Evolutionary conservation across 2,329 filamentous ascomycete genomes (phyloP).

Genomic region (Aspergillus brasiliensis): DNA sequence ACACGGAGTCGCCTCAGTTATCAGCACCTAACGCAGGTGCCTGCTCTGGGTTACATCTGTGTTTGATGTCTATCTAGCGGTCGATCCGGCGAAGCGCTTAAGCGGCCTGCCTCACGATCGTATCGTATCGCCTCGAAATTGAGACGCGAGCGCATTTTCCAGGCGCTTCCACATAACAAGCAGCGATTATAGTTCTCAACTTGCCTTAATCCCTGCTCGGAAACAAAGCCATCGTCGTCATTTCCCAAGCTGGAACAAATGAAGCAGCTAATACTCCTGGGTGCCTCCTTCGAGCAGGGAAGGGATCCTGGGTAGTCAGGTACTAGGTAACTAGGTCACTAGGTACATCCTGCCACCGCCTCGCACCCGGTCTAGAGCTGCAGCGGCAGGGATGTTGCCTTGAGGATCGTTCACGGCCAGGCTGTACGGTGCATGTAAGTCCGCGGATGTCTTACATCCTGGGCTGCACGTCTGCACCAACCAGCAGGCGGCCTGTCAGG

Average conservation of each 20-base stretch:
- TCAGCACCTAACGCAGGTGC: not conserved
- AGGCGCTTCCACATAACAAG: not conserved
- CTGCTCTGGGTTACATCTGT: not conserved
- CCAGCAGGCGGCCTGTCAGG: constrained; percentile 4
- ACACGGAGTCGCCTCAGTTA: not conserved
- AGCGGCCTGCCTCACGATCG: not conserved
- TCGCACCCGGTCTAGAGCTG: not conserved
- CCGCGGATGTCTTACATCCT: constrained; percentile 14
- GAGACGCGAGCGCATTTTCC: not conserved
- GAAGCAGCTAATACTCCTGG: not conserved
- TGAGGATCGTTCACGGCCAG: no score
- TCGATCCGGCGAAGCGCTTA: constrained; percentile 1
- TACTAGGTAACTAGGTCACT: not conserved
- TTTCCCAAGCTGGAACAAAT: not conserved
- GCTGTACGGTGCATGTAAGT: constrained; percentile 4
- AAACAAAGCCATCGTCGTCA: not conserved
- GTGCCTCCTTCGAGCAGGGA: not conserved
- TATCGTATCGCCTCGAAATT: not conserved
- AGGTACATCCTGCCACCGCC: not conserved
- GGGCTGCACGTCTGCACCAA: constrained; percentile 7
- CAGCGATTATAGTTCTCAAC: not conserved
- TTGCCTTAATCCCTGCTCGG: not conserved
- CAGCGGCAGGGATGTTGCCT: not conserved
- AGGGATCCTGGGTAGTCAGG: not conserved
- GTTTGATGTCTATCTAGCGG: constrained; percentile 1